phyloP scores from a whole-genome alignment of 129 eudicot genomes.

The Smallanthus sonchifolius region DNA sequence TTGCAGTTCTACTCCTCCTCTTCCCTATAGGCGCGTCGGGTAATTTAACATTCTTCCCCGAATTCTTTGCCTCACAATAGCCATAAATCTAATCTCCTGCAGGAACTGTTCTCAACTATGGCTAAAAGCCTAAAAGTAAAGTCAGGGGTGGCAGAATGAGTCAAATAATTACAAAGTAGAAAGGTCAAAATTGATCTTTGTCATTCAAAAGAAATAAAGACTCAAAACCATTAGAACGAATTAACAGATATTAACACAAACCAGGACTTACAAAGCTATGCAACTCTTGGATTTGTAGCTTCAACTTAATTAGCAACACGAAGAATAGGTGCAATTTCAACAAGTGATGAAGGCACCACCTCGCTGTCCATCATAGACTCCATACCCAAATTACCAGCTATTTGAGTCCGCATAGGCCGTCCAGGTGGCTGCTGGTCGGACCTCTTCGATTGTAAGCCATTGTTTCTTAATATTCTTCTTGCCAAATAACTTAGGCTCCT shows the following conservation, averaged over 20 bases:
- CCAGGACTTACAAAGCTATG: conserved; percentile 72
- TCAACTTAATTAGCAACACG: conserved; percentile 95
- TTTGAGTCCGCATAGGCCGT: conserved; percentile 62
- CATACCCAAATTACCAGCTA: conserved; percentile 60
- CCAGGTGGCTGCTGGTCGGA: conserved; percentile 53
- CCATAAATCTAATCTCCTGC: no score
- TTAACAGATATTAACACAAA: neutral
- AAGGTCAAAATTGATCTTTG: neutral
- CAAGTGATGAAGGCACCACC: conserved; percentile 85
- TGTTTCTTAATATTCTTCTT: conserved; percentile 5
- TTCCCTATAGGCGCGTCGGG: no score
- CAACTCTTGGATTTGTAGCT: conserved; percentile 69
- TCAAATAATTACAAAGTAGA: neutral
- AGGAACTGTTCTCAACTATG: no score
- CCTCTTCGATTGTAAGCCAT: conserved; percentile 74
- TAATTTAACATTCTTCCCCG: no score
- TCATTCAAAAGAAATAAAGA: neutral
- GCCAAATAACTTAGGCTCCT: neutral
- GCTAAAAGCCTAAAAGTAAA: neutral
- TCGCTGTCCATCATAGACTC: conserved; percentile 90
- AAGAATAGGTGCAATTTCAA: conserved; percentile 85
- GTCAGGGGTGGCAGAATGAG: neutral
- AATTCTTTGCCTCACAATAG: no score
- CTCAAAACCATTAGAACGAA: neutral
- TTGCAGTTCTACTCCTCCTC: no score